These are phyloP conservation scores for Globisporangium okanoganense DNA, from an alignment of 352 stramenopile species.

Conservation along the genomic window DNA sequence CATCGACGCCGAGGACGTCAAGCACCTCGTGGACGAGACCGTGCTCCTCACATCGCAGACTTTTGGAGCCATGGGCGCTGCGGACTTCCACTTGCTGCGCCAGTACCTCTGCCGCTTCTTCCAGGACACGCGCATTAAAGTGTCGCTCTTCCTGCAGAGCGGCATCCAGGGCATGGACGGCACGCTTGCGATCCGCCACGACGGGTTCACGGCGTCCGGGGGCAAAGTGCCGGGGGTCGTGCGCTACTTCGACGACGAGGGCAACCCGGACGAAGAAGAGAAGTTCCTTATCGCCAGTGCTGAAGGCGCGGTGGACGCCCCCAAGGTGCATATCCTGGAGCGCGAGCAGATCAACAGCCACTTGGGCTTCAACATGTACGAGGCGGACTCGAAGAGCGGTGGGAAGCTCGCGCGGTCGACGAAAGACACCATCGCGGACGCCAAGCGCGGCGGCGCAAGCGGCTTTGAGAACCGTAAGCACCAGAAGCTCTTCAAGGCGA, in stretches of 20 bases:
- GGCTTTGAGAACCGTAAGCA: conserved; percentile 28
- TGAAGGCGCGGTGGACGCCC: conserved; percentile 44
- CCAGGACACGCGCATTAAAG: conserved; percentile 89
- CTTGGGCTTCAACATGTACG: conserved; percentile 84
- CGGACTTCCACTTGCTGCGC: conserved; percentile 79
- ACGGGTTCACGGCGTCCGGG: conserved; percentile 67
- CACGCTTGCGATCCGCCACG: conserved; percentile 71
- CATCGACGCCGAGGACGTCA: conserved; percentile 60
- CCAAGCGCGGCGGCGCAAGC: conserved; percentile 42
- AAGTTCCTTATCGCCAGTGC: conserved; percentile 58
- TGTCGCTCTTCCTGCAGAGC: conserved; percentile 89
- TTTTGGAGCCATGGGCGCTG: conserved; percentile 61
- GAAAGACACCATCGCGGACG: conserved; percentile 58
- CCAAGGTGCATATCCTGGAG: conserved; percentile 49
- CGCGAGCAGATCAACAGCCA: conserved; percentile 54
- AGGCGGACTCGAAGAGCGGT: conserved; percentile 56
- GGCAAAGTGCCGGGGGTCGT: conserved; percentile 64
- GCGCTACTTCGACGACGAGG: conserved; percentile 65
- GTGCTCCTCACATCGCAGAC: conserved; percentile 67
- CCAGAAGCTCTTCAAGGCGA: conserved; percentile 75
- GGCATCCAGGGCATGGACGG: conserved; percentile 83
- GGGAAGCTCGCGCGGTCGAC: conserved; percentile 29
- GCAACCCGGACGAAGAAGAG: conserved; percentile 58
- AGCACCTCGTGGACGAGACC: conserved; percentile 69
- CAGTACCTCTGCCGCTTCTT: conserved; percentile 89